Conservation (phyloP, 331 rosid genomes). For the Phaseolus coccineus region DNA sequence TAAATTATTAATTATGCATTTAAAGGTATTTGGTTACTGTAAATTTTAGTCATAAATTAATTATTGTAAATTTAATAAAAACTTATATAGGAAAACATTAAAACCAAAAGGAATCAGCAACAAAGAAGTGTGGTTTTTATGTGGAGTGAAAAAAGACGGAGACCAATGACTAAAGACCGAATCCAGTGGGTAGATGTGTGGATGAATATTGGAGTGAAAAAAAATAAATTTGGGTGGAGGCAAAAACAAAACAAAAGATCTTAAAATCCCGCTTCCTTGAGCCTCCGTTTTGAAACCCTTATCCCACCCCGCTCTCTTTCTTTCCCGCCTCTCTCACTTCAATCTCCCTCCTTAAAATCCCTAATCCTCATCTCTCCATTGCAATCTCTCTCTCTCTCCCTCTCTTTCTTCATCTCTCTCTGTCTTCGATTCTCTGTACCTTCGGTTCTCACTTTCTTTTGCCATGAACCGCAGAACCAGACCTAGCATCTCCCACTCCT, state of each 20-base stretch:
- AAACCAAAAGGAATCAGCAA: too few relatives aligned
- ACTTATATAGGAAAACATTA: too few relatives aligned
- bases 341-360: conserved; percentile 45
- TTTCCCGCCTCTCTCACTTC: not conserved
- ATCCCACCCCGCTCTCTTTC: conserved; percentile 7
- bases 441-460: not conserved
- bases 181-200: too few relatives aligned
- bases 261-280: conserved; percentile 42
- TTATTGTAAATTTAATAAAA: too few relatives aligned
- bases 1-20: too few relatives aligned
- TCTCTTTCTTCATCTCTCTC: not conserved
- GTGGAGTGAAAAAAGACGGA: too few relatives aligned
- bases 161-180: not conserved
- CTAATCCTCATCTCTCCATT: conserved; percentile 16
- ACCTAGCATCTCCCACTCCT: conserved; percentile 49
- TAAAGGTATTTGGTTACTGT: too few relatives aligned
- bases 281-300: conserved; percentile 49
- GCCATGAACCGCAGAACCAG: conserved; percentile 69
- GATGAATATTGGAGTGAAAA: not conserved
- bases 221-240: not conserved
- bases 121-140: too few relatives aligned
- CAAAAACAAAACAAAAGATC: not conserved
- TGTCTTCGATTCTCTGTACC: not conserved
- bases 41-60: too few relatives aligned
- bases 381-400: not conserved